Evolutionary conservation across 208 protist genomes (phyloP).

Genomic region (Leptomonas seymouri): DNA sequence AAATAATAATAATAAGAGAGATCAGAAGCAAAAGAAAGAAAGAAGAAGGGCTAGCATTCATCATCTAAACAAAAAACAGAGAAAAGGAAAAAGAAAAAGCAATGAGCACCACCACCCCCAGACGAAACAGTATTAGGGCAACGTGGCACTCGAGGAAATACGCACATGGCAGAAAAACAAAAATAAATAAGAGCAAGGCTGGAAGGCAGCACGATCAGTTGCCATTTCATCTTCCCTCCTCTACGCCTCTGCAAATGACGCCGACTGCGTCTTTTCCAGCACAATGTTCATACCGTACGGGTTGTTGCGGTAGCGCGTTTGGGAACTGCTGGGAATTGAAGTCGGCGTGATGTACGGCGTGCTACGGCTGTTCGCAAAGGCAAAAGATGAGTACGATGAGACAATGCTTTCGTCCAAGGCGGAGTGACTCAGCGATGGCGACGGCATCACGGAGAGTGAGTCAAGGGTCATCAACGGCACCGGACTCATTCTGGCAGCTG

Average conservation of each 20-base stretch:
- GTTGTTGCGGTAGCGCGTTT: conserved; percentile 42
- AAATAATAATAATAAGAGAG: too few relatives aligned
- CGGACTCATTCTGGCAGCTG: background rate
- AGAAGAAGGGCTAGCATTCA: too few relatives aligned
- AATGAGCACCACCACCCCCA: too few relatives aligned
- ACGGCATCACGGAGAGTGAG: background rate
- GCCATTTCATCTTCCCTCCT: background rate
- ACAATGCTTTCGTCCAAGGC: background rate
- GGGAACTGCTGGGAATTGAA: background rate
- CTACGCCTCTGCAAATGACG: conserved; percentile 6
- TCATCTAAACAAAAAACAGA: too few relatives aligned
- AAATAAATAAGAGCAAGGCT: too few relatives aligned
- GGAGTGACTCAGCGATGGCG: background rate
- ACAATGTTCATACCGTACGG: conserved; percentile 36
- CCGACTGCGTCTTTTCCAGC: background rate
- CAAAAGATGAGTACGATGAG: background rate
- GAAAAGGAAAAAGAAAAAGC: too few relatives aligned
- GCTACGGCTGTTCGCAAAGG: conserved; percentile 8
- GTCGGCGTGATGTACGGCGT: conserved; percentile 3
- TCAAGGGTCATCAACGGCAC: background rate
- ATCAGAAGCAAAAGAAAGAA: too few relatives aligned
- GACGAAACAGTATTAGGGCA: too few relatives aligned
- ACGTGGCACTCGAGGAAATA: too few relatives aligned
- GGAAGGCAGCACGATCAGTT: too few relatives aligned
- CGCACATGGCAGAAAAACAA: too few relatives aligned